A percentile compares a stretch with the other conserved stretches of the same genome.
phyloP scores from a whole-genome alignment of 768 basidiomycete genomes.

The Boletus sensibilis region DNA sequence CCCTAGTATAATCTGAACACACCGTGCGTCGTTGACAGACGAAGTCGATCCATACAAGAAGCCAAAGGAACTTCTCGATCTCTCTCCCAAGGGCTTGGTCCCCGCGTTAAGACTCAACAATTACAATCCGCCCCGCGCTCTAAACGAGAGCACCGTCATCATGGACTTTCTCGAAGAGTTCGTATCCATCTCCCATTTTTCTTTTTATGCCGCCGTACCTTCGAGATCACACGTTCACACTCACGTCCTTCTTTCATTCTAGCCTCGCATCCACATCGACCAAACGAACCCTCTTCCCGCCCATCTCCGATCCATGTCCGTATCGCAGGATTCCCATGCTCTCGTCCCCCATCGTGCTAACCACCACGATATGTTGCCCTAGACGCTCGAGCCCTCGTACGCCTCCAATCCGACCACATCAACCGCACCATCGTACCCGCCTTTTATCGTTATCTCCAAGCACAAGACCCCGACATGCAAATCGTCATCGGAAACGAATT shows the following conservation, averaged over 20 bases:
- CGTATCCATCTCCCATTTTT: slow-evolving; percentile 12
- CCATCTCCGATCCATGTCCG: slow-evolving; percentile 58
- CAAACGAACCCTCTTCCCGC: slow-evolving; percentile 55
- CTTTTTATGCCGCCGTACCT: background rate
- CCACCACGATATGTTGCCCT: background rate
- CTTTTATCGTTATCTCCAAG: slow-evolving; percentile 75
- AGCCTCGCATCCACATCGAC: slow-evolving; percentile 53
- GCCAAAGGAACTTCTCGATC: slow-evolving; percentile 71
- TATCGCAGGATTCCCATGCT: background rate
- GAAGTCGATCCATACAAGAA: slow-evolving; percentile 86
- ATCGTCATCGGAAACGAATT: slow-evolving; percentile 54
- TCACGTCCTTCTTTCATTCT: background rate
- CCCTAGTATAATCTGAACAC: background rate
- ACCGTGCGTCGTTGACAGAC: slow-evolving; percentile 38
- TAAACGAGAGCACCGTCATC: slow-evolving; percentile 81
- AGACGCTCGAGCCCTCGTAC: slow-evolving; percentile 69
- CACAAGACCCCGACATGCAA: slow-evolving; percentile 57
- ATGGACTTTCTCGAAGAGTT: slow-evolving; percentile 79
- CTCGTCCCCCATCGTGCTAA: background rate
- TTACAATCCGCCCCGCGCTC: slow-evolving; percentile 53
- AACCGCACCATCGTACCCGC: slow-evolving; percentile 63
- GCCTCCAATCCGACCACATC: slow-evolving; percentile 67
- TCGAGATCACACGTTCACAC: background rate
- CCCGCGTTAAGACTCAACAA: slow-evolving; percentile 61
- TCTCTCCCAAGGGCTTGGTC: slow-evolving; percentile 82